Base-by-base conservation (phyloP, 208 protist genomes). In the Crithidia bombi region DNA sequence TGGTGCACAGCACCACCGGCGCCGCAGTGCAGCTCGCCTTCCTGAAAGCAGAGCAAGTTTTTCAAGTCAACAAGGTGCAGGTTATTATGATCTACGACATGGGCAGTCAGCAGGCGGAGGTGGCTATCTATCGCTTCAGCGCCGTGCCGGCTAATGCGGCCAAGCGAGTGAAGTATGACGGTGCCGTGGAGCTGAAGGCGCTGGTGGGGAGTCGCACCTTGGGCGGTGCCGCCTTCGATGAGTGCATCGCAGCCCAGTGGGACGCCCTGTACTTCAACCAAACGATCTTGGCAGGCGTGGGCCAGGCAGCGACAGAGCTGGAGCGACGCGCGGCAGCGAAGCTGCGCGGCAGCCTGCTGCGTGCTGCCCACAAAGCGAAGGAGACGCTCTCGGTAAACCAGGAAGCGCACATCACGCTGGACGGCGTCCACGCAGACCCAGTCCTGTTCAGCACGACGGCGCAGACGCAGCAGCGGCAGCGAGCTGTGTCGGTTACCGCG, bases 311-410 rank as follows among this genome's bases (percentile, higher is more conserved):
- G 26, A 69, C 44, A 32, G 75, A 52, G 1, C 77, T 54, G n/a
- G 69, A 41, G 35, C 62, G 55, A 11, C 43, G 39, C 0, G 23
- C 12, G 25, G 73, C 57, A n/a, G 75, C 14, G 51, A 92, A 69
- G 75, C 79, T 51, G 80, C 85, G 65, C n/a, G 78, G 69, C 17
- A 87, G 79, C 35, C 75, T 98, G 19, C 51, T 97, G 44, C 92
- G 90, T 17, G 89, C 86, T 33, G 91, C 90, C 10, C 72, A 86
- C 30, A 79, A 79, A 19, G 92, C 89, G 35, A 96, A 97, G 26
- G 93, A 98, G 51, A 81, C 82, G 38, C 71, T 98, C 6, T 96
- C 89, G 19, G 94, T 87, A 19, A 98, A 98, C 78, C 68, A 82
- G 19, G 89, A 96, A 32, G 87, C 85, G 23, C 67, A 81, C 36